A percentile compares a stretch with the other conserved stretches of the same genome.
phyloP scores from a whole-genome alignment of 768 basidiomycete species.

The Grammothele lineata region DNA sequence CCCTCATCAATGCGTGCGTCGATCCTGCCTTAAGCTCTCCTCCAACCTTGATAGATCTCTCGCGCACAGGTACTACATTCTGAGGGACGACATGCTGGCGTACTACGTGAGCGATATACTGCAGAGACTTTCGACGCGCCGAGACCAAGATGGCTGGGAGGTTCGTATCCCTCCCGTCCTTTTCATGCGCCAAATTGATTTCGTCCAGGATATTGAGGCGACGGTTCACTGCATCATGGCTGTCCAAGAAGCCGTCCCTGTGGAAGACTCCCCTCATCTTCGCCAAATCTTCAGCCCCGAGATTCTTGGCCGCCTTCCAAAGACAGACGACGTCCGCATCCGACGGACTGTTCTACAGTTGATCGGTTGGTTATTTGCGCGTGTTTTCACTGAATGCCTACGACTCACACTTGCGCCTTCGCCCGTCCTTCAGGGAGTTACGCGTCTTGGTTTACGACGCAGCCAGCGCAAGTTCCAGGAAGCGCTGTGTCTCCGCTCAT shows the following conservation, averaged over 20 bases:
- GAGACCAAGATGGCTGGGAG: constrained; percentile 65
- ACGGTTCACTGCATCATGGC: constrained; percentile 83
- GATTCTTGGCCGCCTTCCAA: constrained; percentile 66
- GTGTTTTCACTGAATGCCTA: not conserved
- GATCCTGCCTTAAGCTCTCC: not conserved
- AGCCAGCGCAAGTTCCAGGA: constrained; percentile 27
- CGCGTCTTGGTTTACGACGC: constrained; percentile 75
- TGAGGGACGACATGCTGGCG: constrained; percentile 78
- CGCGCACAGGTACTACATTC: constrained; percentile 77
- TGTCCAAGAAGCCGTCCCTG: constrained; percentile 80
- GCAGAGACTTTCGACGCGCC: constrained; percentile 44
- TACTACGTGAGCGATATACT: constrained; percentile 62
- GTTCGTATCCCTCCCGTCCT: constrained; percentile 37
- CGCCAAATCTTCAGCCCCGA: constrained; percentile 66
- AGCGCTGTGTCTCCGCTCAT: constrained; percentile 46
- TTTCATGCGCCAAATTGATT: too few species aligned
- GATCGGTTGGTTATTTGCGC: constrained; percentile 58
- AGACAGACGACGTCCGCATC: constrained; percentile 57
- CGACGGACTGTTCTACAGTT: constrained; percentile 70
- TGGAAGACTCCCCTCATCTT: constrained; percentile 52
- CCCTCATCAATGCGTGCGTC: constrained; percentile 80
- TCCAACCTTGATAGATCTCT: constrained; percentile 6
- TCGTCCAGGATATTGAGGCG: constrained; percentile 78
- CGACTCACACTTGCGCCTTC: not conserved
- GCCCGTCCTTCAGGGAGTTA: constrained; percentile 68